Base-by-base conservation (phyloP, 2,329 filamentous ascomycete species). In the Zalaria sp. region DNA sequence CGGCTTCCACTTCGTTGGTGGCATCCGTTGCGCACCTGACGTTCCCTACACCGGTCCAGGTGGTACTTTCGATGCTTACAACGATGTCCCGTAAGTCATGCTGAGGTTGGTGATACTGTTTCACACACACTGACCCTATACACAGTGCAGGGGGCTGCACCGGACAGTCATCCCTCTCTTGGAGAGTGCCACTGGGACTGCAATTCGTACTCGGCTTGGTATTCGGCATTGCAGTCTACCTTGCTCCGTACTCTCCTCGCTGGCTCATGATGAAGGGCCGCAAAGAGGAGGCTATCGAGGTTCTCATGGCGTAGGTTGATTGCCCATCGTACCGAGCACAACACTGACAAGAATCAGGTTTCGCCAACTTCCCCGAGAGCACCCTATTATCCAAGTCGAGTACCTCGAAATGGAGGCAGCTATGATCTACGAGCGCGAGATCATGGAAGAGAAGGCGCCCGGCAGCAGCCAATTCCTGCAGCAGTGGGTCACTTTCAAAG, bases 1-100 rank as follows among this genome's bases (percentile, higher is more conserved):
- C 7, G 82, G 83, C 32, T 87, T 87, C 72, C 53, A 82, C 7
- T 84, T 43, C 41, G 38, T 46, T n/a, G 42, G 42, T 1, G 18
- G 18, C 41, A 43, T 18, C 41, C 39, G 43, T 44, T 27, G 27
- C 5, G 27, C 11, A n/a, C 35, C 4, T 8, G 6, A 26, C 31
- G 18, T 7, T 18, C n/a, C 27, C n/a, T 3, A 25, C 27, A 4
- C 4, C 25, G n/a, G 27, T 18, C 34, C 37, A 10, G 37, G 26
- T 35, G 5, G 4, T 8, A 8, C n/a, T 34, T 8, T 34, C 31
- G n/a, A 34, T 34, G 31, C 31, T 34, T 51, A 40, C 29, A 18
- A 18, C 18, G 18, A 18, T 18, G 18, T 18, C 18, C 18, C 18
- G 18, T 18, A 18, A 18, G 18, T 18, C 18, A 18, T 18, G 18